Evolutionary conservation across 2,329 filamentous ascomycete genomes (phyloP).

Genomic region (Penicillium sp.): DNA sequence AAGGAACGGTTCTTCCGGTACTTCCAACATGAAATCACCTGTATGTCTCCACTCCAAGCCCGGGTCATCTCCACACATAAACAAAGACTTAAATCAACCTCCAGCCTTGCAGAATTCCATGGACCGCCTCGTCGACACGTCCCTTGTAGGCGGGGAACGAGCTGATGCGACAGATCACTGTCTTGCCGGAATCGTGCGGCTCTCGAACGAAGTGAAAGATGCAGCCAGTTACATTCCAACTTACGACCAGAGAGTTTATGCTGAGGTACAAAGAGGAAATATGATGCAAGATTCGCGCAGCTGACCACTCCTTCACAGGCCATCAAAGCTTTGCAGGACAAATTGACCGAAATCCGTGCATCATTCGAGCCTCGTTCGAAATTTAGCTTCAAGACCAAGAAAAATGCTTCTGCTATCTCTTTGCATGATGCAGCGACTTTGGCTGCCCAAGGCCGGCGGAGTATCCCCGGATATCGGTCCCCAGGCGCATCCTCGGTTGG

Average conservation of each 20-base stretch:
- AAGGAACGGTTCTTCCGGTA: conserved; percentile 84
- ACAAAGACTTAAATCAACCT: background rate
- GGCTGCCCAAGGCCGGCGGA: conserved; percentile 49
- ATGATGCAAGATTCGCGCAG: background rate
- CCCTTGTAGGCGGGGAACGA: conserved; percentile 70
- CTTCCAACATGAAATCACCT: conserved; percentile 73
- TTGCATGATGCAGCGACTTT: conserved; percentile 58
- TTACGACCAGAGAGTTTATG: conserved; percentile 86
- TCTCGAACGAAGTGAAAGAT: conserved; percentile 84
- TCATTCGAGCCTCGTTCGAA: conserved; percentile 72
- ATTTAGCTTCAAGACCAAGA: conserved; percentile 76
- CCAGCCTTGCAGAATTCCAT: conserved; percentile 74
- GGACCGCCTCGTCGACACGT: conserved; percentile 62
- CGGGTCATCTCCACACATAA: background rate
- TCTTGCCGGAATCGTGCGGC: conserved; percentile 72
- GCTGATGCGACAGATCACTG: conserved; percentile 79
- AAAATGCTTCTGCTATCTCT: conserved; percentile 57
- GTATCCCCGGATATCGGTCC: conserved; percentile 45
- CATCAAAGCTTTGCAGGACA: conserved; percentile 78
- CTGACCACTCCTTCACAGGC: conserved; percentile 51
- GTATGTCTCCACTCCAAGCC: conserved; percentile 48
- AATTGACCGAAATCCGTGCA: conserved; percentile 69
- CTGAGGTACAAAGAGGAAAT: conserved; percentile 57
- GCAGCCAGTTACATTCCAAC: conserved; percentile 78
- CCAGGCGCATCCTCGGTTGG: conserved; percentile 44